phyloP scores from a whole-genome alignment of 257 asterid genomes.

The Euphrasia confusa region DNA sequence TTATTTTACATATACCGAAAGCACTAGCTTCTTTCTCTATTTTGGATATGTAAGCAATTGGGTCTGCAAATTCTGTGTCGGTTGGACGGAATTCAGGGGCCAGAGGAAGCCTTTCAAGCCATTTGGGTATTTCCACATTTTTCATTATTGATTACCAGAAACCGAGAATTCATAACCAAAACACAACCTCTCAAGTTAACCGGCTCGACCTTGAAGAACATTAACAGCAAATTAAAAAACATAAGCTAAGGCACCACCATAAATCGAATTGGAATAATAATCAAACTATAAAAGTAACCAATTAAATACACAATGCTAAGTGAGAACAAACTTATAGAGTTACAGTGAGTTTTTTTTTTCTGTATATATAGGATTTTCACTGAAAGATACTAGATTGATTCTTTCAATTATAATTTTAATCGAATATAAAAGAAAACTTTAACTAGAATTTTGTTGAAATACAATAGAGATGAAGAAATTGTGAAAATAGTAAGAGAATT shows the following conservation, averaged over 20 bases:
- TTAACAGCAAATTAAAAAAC: slow-evolving; percentile 20
- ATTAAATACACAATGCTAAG: slow-evolving; percentile 1
- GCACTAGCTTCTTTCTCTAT: slow-evolving; percentile 95
- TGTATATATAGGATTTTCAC: slow-evolving; percentile 14
- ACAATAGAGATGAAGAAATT: slow-evolving; percentile 7
- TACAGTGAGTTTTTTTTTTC: too few species aligned
- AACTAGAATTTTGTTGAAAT: slow-evolving; percentile 21
- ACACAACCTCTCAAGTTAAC: slow-evolving; percentile 27
- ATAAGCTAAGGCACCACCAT: slow-evolving; percentile 23
- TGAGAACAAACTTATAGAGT: not conserved
- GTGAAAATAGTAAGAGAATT: not conserved
- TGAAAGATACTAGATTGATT: slow-evolving; percentile 28
- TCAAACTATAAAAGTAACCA: not conserved
- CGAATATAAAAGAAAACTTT: not conserved
- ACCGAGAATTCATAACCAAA: slow-evolving; percentile 29
- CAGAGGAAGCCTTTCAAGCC: slow-evolving; percentile 85
- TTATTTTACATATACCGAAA: slow-evolving; percentile 92
- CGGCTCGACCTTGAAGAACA: slow-evolving; percentile 16
- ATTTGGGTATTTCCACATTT: slow-evolving; percentile 71
- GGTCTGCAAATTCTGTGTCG: slow-evolving; percentile 95
- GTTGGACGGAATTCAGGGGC: slow-evolving; percentile 99
- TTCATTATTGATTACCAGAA: slow-evolving; percentile 41
- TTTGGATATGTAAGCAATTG: slow-evolving; percentile 91
- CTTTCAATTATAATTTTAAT: not conserved
- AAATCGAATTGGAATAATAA: slow-evolving; percentile 7